Evolutionary conservation across 2,329 filamentous ascomycete species (phyloP).

Genomic region (Alternaria viburni): DNA sequence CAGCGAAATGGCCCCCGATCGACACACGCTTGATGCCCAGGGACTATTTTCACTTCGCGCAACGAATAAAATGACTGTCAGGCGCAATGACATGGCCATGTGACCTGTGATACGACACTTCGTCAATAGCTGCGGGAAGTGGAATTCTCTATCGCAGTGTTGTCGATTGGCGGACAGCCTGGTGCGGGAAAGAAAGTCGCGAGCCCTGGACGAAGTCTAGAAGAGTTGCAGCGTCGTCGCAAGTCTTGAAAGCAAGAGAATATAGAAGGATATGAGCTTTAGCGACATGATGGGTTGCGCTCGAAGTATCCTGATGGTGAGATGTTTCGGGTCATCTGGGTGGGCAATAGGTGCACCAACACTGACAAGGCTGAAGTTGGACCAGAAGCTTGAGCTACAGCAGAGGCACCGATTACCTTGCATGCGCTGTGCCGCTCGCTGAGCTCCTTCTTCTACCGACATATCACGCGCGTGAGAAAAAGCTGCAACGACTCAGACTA

Average conservation of each 20-base stretch:
- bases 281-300: too few relatives aligned
- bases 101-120: not conserved
- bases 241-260: not conserved
- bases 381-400: not conserved
- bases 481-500: conserved; percentile 10
- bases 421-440: not conserved
- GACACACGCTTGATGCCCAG: not conserved
- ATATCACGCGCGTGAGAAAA: not conserved
- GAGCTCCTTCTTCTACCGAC: not conserved
- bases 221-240: not conserved
- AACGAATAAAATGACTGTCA: too few relatives aligned
- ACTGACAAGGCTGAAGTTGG: not conserved
- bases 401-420: not conserved
- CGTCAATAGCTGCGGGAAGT: not conserved
- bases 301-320: not conserved
- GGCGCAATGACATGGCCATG: not conserved
- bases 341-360: not conserved
- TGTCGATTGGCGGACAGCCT: not conserved
- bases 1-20: not conserved
- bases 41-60: too few relatives aligned
- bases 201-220: not conserved
- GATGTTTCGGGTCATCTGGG: not conserved
- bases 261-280: too few relatives aligned
- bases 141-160: not conserved
- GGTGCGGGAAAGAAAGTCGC: not conserved